These are phyloP conservation scores for Pestalotiopsis sp. DNA, from an alignment of 2,329 filamentous ascomycete species.

Conservation along the genomic window DNA sequence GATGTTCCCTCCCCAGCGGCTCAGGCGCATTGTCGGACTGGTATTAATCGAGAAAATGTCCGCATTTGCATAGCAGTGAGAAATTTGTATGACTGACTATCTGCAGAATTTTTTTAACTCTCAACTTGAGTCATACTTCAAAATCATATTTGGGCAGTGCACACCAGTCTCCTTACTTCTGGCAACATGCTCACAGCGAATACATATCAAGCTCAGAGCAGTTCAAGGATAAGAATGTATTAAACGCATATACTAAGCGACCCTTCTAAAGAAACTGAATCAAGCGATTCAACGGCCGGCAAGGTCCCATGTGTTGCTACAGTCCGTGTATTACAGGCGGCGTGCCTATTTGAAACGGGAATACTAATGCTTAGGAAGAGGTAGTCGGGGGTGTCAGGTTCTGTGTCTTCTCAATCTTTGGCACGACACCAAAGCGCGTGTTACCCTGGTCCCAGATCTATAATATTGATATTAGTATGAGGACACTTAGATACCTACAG, in stretches of 20 bases:
- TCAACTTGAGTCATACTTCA: no score
- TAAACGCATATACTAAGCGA: not conserved
- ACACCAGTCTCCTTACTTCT: no score
- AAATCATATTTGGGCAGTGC: no score
- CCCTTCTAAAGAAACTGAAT: not conserved
- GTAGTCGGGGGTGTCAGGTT: conserved; percentile 22
- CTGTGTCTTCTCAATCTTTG: conserved; percentile 47
- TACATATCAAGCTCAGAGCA: no score
- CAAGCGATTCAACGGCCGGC: not conserved
- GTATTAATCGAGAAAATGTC: not conserved
- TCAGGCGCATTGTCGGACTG: conserved; percentile 35
- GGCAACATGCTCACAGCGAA: no score
- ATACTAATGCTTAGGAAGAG: not conserved
- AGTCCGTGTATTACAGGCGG: not conserved
- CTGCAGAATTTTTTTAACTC: conserved; percentile 47
- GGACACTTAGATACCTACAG: not conserved
- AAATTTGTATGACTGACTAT: conserved; percentile 22
- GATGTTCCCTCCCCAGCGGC: conserved; percentile 33
- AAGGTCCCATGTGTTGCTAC: not conserved
- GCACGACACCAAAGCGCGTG: conserved; percentile 59
- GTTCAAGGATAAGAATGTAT: not conserved
- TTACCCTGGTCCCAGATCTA: conserved; percentile 66
- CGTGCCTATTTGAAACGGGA: not conserved
- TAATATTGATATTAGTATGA: conserved; percentile 13
- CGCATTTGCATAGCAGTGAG: not conserved